Evolutionary conservation across 148 eudicot genomes (phyloP), one percentile per base, ranked within the genome.

Genomic region (Chenopodium suecicum): DNA sequence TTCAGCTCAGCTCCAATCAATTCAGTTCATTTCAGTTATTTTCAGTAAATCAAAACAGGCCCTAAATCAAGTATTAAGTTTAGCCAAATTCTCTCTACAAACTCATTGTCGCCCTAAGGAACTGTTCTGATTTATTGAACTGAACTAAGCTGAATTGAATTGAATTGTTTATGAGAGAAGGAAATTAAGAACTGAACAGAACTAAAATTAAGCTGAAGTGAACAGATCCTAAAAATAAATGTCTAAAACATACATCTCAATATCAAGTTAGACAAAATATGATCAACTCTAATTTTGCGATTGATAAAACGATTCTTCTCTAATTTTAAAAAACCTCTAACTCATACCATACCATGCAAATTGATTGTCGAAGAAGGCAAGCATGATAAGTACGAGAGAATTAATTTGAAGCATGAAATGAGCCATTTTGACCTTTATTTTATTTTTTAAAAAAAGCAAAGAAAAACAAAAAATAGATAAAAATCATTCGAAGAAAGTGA

Each of bases 401-500:
- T 16, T 7, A 70, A 71, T 71, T 8, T 44, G 11, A 71, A 71
- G 48, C 74, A 41, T 41, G 74, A 71, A 71, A 71, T 71, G 74
- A 71, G 7, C 74, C 73, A 0, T 19, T 44, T 71, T 44, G 54
- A 71, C 54, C 32, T 71, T 44, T 31, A 31, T 31, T 31, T 7
- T 17, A 17, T 52, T 5, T 41, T 7, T 56, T 13, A 25, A 25
- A 69, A 25, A 69, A 71, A 71, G 74, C 25, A 41, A 70, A 20
- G 19, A 27, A 22, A 71, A 71, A 22, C 8, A 0, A 44, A 41
- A 41, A 44, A 34, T 4, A 22, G 62, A 56, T 70, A 17, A 46
- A 41, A 34, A 70, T 34, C 9, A 76, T 52, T 19, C 4, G 11
- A 13, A 37, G 68, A 79, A 70, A 79, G 54, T 79, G 82, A 79